Base-by-base conservation (phyloP, 2,329 filamentous ascomycete genomes). In the Pseudogymnoascus sp. region DNA sequence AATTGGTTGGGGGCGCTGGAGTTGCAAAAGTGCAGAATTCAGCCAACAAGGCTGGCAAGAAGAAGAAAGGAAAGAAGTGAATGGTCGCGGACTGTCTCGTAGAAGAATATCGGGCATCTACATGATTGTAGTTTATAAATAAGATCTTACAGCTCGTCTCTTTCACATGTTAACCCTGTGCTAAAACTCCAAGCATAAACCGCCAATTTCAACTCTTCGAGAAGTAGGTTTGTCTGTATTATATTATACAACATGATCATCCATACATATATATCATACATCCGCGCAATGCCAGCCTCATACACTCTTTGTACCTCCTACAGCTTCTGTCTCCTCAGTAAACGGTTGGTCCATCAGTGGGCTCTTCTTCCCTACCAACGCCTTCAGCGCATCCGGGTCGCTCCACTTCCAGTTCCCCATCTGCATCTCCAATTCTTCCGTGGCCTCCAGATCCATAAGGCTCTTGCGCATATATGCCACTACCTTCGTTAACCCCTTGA, bases 1-100 rank as follows among this genome's bases (percentile, higher is more conserved):
- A 84, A 66, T 75, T 87, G 10, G 84, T 84, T 2, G 84, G 84
- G 29, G 84, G 84, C 4, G 84, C 83, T 1, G 84, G 84, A 11
- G 79, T 77, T 5, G 82, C 86, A 62, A 86, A 83, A 73, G 83
- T 87, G 39, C 84, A 87, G 71, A 86, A 84, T 74, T 79, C 83
- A 13, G 72, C 74, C 29, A 65, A 63, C 15, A 66, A 63, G 15
- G 64, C 63, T 3, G 44, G 62, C 10, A 76, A 76, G 68, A 76
- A 76, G 67, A 75, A 73, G 50, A 80, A 79, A 74, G 74, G 78
- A 59, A 83, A 81, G 76, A 83, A 82, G 74, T 83, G 63, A 63
- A 40, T 40, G 7, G 57, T 39, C 10, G 13, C 7, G 21, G 57
- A n/a, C 17, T 59, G 26, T 21, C 26, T 24, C 57, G 13, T 39